Evolutionary conservation across 2,329 filamentous ascomycete species (phyloP), one percentile per base, ranked within the genome.

Genomic region (Didymellaceae sp.): DNA sequence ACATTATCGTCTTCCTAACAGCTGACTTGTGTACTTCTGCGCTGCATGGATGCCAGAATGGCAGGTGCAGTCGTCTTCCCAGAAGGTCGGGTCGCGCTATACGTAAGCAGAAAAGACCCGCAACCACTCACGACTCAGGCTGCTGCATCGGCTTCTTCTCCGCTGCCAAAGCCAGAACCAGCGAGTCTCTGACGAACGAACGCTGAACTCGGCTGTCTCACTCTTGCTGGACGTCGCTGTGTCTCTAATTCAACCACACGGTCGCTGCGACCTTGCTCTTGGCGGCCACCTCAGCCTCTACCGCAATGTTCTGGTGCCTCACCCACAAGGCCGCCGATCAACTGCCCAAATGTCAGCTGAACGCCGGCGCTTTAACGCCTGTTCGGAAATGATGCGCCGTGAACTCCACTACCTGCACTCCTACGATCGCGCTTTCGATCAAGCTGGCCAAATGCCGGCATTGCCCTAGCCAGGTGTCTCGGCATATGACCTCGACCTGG

Each of bases 81-180:
- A 40, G 47, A 24, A 39, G n/a, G 41, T 44, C 56, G 54, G 52
- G 32, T 44, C 38, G 25, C 35, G 32, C 22, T 52, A 54, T 50
- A 59, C 54, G 46, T 52, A 62, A 59, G 42, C 54, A 56, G 54
- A 32, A 34, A n/a, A n/a, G n/a, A n/a, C 16, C 54, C 55, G 40
- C 45, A 37, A 42, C 44, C 52, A 52, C 31, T 31, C 45, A 44
- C 30, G 42, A n/a, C 40, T 16, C 7, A 6, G 6, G 13, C 34
- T 5, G n/a, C 45, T 52, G 46, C 48, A 38, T 26, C 45, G 25
- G 32, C 32, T 31, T 31, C 9, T 26, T n/a, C 39, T 45, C 48
- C 39, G 35, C 51, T 18, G 17, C 34, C 41, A 17, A 18, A 25
- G n/a, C 42, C 42, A 33, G 30, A 7, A 32, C 9, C 37, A 24